These are phyloP conservation scores for Blepharisma stoltei DNA, from an alignment of 73 alveolate species.

Conservation along the genomic window DNA sequence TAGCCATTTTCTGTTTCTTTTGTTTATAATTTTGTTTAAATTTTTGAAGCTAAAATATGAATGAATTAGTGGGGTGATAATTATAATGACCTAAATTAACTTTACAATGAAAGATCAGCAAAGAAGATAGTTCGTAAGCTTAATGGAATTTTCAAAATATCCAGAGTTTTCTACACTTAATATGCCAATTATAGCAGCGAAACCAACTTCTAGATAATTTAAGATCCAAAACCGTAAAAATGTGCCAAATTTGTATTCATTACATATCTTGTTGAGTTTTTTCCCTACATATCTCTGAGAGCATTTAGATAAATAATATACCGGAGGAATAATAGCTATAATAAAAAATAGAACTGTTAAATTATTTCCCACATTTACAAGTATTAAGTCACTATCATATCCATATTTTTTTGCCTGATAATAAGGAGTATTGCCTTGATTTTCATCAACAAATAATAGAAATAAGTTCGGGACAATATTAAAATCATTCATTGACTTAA, in stretches of 20 bases:
- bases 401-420: not conserved
- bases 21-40: too few species aligned
- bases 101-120: too few species aligned
- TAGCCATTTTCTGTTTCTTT: too few species aligned
- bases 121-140: too few species aligned
- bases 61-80: too few species aligned
- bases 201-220: not conserved
- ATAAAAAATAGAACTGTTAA: not conserved
- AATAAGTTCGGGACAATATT: not conserved
- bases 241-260: not conserved
- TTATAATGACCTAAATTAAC: too few species aligned
- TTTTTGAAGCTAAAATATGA: too few species aligned
- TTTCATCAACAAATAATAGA: not conserved
- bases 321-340: not conserved
- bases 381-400: not conserved
- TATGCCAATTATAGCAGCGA: not conserved
- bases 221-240: constrained; percentile 22
- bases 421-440: not conserved
- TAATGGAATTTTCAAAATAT: too few species aligned
- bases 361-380: not conserved
- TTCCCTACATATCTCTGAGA: not conserved
- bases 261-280: not conserved
- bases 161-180: too few species aligned
- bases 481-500: not conserved
- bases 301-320: not conserved